Conservation (phyloP, 2,329 filamentous ascomycete genomes). For the Xylaria multiplex region DNA sequence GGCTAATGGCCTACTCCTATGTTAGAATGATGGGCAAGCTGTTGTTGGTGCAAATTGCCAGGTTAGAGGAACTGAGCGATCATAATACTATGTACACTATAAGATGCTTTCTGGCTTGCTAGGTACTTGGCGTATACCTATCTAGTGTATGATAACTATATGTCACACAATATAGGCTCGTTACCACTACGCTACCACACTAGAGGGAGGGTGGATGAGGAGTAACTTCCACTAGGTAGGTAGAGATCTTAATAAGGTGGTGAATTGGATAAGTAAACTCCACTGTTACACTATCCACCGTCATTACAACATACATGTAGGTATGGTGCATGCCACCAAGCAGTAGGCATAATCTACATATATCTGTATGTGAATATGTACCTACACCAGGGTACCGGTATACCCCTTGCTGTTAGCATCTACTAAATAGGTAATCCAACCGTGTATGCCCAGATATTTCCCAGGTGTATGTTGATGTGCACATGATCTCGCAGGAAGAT, state of each 20-base stretch:
- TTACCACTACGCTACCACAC: background rate
- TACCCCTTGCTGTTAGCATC: background rate
- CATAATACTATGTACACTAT: conserved; percentile 10
- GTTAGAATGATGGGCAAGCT: background rate
- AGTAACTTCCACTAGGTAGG: background rate
- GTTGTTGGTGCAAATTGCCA: background rate
- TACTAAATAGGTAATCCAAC: too few species aligned
- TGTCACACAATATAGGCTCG: conserved; percentile 5
- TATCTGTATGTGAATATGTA: too few species aligned
- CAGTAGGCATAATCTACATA: too few species aligned
- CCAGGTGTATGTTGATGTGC: background rate
- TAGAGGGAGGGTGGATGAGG: background rate
- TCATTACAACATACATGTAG: background rate
- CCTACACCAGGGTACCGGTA: too few species aligned
- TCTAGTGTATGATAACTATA: background rate
- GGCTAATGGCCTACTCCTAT: conserved; percentile 3
- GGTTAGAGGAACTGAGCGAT: conserved; percentile 5
- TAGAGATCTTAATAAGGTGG: background rate
- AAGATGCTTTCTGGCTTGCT: background rate
- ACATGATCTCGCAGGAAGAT: background rate
- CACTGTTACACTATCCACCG: background rate
- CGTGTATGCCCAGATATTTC: too few species aligned
- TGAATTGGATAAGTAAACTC: background rate
- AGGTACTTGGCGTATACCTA: background rate
- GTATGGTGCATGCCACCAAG: background rate